A percentile compares a stretch with the other conserved stretches of the same genome.
Evolutionary conservation across 495 filamentous ascomycete genomes (phyloP).

Genomic region (Hypoxylon intermedium): DNA sequence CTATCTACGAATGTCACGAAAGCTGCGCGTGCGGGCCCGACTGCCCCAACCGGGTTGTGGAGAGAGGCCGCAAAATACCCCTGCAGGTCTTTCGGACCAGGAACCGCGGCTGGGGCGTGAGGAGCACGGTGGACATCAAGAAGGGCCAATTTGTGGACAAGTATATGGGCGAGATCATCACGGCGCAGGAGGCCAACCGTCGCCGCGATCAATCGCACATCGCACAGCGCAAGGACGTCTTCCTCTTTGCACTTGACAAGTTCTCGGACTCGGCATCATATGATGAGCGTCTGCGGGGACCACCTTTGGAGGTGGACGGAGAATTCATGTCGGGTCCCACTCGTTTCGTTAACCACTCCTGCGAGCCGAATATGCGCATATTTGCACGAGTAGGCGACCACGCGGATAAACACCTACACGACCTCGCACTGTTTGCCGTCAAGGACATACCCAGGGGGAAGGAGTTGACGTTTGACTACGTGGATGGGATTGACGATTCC

Average conservation of each 20-base stretch:
- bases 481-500: constrained; percentile 59
- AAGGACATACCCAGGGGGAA: constrained; percentile 69
- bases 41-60: constrained; percentile 84
- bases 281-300: constrained; percentile 49
- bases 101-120: constrained; percentile 82
- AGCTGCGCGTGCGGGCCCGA: constrained; percentile 68
- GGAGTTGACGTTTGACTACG: constrained; percentile 91
- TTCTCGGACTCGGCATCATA: constrained; percentile 60
- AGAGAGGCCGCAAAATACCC: constrained; percentile 74
- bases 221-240: constrained; percentile 64
- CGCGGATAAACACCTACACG: constrained; percentile 76
- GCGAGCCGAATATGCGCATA: constrained; percentile 75
- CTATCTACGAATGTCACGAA: constrained; percentile 85
- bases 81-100: constrained; percentile 84
- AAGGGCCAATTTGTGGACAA: constrained; percentile 86
- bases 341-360: constrained; percentile 78
- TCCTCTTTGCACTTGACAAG: constrained; percentile 88
- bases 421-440: constrained; percentile 85
- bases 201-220: constrained; percentile 63
- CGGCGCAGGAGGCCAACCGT: constrained; percentile 67
- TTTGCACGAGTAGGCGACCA: constrained; percentile 83
- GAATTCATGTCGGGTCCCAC: constrained; percentile 66
- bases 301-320: constrained; percentile 61
- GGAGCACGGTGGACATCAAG: constrained; percentile 69
- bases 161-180: constrained; percentile 90